phyloP scores from a whole-genome alignment of 2,329 filamentous ascomycete species.

The Tolypocladium endophyticum region DNA sequence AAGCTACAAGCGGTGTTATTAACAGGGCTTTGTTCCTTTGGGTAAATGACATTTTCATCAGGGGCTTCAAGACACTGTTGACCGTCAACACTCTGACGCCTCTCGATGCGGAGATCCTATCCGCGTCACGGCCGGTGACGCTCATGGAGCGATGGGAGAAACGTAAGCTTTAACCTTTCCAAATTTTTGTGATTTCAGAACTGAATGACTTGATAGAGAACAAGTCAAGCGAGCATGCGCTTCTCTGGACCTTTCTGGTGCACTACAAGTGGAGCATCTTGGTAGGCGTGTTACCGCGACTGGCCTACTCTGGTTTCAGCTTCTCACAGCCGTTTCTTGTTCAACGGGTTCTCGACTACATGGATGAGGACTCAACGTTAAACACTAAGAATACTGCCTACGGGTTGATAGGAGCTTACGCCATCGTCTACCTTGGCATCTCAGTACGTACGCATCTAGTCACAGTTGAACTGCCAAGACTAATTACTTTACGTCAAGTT shows the following conservation, averaged over 20 bases:
- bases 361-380: conserved; percentile 11
- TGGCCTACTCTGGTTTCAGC: conserved; percentile 24
- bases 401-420: conserved; percentile 27
- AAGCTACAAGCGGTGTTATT: conserved; percentile 19
- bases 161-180: not conserved
- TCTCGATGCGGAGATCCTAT: conserved; percentile 7
- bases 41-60: conserved; percentile 17
- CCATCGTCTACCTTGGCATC: conserved; percentile 27
- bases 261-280: conserved; percentile 17
- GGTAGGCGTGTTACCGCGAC: conserved; percentile 21
- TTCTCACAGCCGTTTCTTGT: conserved; percentile 34
- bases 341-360: conserved; percentile 19
- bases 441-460: conserved; percentile 18
- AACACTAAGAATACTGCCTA: conserved; percentile 19
- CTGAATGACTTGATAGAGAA: conserved; percentile 2
- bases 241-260: conserved; percentile 11
- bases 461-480: not conserved
- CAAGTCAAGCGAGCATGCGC: conserved; percentile 10
- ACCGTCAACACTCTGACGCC: conserved; percentile 7
- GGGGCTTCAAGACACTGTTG: conserved; percentile 14
- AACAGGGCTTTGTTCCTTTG: conserved; percentile 21
- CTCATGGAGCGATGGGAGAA: conserved; percentile 6
- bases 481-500: conserved; percentile 5
- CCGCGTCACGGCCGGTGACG: conserved; percentile 5
- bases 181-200: not conserved